Conservation (phyloP, 2,329 filamentous ascomycete genomes). For the Colletotrichum sp. region DNA sequence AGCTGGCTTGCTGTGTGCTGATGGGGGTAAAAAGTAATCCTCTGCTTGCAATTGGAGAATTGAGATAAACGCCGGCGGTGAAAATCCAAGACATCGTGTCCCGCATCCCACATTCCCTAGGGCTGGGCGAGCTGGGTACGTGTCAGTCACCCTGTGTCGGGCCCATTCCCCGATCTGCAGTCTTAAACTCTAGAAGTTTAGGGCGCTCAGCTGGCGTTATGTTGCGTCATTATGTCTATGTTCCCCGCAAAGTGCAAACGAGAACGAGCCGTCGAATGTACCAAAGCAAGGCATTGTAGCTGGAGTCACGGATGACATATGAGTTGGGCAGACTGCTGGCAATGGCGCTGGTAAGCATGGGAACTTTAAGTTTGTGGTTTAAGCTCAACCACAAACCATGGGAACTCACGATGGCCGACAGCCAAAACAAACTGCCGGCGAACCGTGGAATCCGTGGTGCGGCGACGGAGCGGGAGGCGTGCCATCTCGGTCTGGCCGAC, state of each 20-base stretch:
- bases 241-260: not conserved
- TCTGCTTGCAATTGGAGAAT: not conserved
- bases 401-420: not conserved
- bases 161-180: not conserved
- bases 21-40: not conserved
- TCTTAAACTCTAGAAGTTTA: not conserved
- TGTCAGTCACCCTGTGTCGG: not conserved
- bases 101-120: not conserved
- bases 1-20: not conserved
- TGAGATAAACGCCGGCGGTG: not conserved
- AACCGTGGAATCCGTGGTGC: not conserved
- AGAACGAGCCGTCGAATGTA: not conserved
- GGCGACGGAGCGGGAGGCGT: not conserved
- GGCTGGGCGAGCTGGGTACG: not conserved
- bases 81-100: not conserved
- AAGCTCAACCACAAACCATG: not conserved
- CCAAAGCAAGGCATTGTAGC: not conserved
- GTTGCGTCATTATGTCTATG: not conserved
- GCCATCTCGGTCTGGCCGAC: slow-evolving; percentile 3
- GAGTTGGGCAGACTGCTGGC: not conserved
- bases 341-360: not conserved
- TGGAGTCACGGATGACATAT: not conserved
- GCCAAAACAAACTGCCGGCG: not conserved
- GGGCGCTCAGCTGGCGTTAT: not conserved
- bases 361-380: not conserved